A percentile compares a stretch with the other conserved stretches of the same genome.
phyloP scores from a whole-genome alignment of 1,284 basidiomycete genomes.

The Rhodotorula sp. region DNA sequence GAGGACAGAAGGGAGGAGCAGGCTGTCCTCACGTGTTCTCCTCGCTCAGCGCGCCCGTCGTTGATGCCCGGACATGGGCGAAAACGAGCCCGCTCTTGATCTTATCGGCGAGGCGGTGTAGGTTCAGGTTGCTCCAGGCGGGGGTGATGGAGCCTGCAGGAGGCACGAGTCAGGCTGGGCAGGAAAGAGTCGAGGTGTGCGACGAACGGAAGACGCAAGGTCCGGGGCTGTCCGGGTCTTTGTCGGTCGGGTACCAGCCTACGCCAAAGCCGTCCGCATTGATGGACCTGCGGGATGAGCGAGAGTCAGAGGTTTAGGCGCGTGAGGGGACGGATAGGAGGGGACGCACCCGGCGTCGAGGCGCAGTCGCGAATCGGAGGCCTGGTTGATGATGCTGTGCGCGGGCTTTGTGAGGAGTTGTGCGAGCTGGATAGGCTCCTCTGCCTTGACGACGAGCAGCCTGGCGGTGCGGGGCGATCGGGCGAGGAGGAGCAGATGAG shows the following conservation, averaged over 20 bases:
- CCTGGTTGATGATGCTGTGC: slow-evolving; percentile 95
- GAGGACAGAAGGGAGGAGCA: slow-evolving; percentile 55
- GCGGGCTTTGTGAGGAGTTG: slow-evolving; percentile 65
- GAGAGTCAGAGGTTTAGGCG: slow-evolving; percentile 52
- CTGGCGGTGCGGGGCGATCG: slow-evolving; percentile 5
- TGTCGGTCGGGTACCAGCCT: slow-evolving; percentile 74
- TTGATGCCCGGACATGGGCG: slow-evolving; percentile 46
- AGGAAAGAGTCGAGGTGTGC: too few relatives aligned
- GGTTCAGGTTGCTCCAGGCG: slow-evolving; percentile 91
- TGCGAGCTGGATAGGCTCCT: slow-evolving; percentile 44
- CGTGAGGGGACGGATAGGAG: too few relatives aligned
- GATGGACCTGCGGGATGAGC: slow-evolving; percentile 67
- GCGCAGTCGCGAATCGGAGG: slow-evolving; percentile 84
- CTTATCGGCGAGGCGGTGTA: slow-evolving; percentile 86
- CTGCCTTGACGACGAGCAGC: slow-evolving; percentile 45
- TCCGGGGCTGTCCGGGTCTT: slow-evolving; percentile 59
- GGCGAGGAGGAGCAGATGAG: neutral
- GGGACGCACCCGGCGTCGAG: slow-evolving; percentile 53
- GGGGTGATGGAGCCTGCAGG: slow-evolving; percentile 34
- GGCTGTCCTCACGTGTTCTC: slow-evolving; percentile 68
- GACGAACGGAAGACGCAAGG: slow-evolving; percentile 91
- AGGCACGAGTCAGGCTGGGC: neutral
- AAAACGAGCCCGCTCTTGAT: slow-evolving; percentile 92
- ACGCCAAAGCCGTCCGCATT: slow-evolving; percentile 93
- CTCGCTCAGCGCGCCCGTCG: slow-evolving; percentile 62